Conservation (phyloP, 148 eudicot species). For the Nyssa sinensis region DNA sequence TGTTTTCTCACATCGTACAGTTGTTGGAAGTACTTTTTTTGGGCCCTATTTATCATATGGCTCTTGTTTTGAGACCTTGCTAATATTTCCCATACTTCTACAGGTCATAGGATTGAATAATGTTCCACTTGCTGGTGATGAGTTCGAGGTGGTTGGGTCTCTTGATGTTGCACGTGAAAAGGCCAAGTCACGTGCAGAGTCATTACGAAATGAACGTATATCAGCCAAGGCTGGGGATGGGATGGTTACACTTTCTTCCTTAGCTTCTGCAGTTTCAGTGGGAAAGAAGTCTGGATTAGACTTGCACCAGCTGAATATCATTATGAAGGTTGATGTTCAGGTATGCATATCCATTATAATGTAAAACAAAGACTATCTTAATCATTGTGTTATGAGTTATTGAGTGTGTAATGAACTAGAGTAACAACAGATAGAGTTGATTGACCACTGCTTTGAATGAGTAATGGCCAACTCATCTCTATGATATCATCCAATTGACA, state of each 20-base stretch:
- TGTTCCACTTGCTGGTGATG: constrained; percentile 95
- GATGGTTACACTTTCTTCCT: constrained; percentile 79
- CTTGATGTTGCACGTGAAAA: constrained; percentile 85
- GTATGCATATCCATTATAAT: constrained; percentile 27
- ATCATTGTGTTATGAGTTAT: neutral
- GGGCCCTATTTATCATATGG: neutral
- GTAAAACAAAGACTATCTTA: neutral
- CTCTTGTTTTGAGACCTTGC: neutral
- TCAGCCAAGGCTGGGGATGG: constrained; percentile 91
- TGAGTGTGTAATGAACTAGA: neutral
- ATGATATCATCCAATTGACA: neutral
- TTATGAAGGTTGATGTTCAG: constrained; percentile 93
- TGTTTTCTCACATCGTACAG: neutral
- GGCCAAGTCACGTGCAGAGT: constrained; percentile 66
- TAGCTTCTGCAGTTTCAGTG: constrained; percentile 81
- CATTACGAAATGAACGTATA: constrained; percentile 58
- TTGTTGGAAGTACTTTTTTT: neutral
- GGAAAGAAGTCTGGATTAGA: constrained; percentile 71
- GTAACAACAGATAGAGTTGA: neutral
- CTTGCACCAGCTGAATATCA: constrained; percentile 83
- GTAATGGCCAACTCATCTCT: neutral
- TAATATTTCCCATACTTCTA: constrained; percentile 1
- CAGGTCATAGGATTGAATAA: constrained; percentile 89
- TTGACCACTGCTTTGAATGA: neutral
- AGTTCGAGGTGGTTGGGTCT: constrained; percentile 80